These are phyloP conservation scores for Aspergillus calidoustus DNA, from an alignment of 2,329 filamentous ascomycete genomes.

Conservation along the genomic window DNA sequence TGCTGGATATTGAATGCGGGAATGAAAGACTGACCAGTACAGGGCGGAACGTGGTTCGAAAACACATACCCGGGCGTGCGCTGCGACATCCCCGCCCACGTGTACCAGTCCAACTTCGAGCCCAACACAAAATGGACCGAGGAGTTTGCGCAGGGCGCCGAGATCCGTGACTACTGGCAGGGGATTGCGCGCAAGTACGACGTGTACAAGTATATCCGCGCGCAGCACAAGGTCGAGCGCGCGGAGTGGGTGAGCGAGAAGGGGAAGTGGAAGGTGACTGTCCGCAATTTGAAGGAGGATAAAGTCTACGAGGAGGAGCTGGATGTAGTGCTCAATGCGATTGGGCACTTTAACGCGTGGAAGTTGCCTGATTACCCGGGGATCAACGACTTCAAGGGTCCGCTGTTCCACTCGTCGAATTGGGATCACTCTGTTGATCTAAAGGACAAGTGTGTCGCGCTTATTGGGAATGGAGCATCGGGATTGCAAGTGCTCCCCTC, in stretches of 20 bases:
- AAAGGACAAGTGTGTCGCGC: slow-evolving; percentile 54
- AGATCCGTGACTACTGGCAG: slow-evolving; percentile 72
- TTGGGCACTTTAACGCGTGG: slow-evolving; percentile 70
- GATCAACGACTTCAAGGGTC: slow-evolving; percentile 58
- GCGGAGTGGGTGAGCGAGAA: slow-evolving; percentile 59
- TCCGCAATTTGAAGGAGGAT: slow-evolving; percentile 40
- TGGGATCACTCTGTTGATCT: slow-evolving; percentile 62
- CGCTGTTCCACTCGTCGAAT: slow-evolving; percentile 64
- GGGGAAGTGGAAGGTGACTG: slow-evolving; percentile 61
- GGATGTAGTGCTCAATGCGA: slow-evolving; percentile 67
- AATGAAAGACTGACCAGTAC: not conserved
- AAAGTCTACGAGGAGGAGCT: slow-evolving; percentile 51
- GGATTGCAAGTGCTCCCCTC: slow-evolving; percentile 59
- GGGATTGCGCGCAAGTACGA: slow-evolving; percentile 65
- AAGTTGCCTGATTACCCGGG: slow-evolving; percentile 66
- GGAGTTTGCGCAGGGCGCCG: slow-evolving; percentile 67
- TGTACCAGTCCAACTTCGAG: slow-evolving; percentile 70
- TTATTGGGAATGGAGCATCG: slow-evolving; percentile 68
- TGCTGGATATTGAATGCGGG: too few relatives aligned
- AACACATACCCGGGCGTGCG: slow-evolving; percentile 66
- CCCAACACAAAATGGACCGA: slow-evolving; percentile 73
- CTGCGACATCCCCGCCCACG: slow-evolving; percentile 72
- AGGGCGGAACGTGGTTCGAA: slow-evolving; percentile 55
- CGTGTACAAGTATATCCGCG: slow-evolving; percentile 63
- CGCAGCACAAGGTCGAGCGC: slow-evolving; percentile 60